A percentile compares a stretch with the other conserved stretches of the same genome.
Evolutionary conservation across 768 basidiomycete species (phyloP).

Genomic region (Tricholoma flavovirens): DNA sequence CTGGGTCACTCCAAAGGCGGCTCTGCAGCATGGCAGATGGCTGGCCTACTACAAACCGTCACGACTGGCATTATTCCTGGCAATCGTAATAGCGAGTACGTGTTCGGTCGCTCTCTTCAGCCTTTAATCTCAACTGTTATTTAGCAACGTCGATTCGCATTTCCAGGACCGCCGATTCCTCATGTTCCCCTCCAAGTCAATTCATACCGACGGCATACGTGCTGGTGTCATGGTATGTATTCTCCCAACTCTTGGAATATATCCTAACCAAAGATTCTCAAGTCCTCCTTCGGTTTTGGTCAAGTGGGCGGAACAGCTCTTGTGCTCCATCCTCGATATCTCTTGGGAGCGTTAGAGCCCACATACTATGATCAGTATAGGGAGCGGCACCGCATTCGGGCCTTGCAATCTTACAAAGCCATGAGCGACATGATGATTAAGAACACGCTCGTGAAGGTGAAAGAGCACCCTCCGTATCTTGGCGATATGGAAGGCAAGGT

Average conservation of each 20-base stretch:
- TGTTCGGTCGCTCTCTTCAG: conserved; percentile 12
- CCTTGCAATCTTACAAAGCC: conserved; percentile 72
- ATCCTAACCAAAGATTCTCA: conserved; percentile 9
- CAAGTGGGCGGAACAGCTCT: conserved; percentile 94
- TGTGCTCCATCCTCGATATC: conserved; percentile 85
- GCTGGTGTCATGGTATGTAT: conserved; percentile 76
- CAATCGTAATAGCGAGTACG: conserved; percentile 94
- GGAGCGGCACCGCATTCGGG: conserved; percentile 58
- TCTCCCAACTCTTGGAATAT: not conserved
- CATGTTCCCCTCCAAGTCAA: conserved; percentile 96
- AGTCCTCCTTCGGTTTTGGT: conserved; percentile 97
- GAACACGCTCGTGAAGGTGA: conserved; percentile 90
- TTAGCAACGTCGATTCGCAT: conserved; percentile 86
- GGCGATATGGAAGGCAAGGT: conserved; percentile 83
- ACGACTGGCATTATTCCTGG: conserved; percentile 86
- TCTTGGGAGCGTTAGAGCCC: conserved; percentile 79
- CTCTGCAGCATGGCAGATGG: conserved; percentile 97
- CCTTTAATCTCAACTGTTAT: not conserved
- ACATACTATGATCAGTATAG: conserved; percentile 76
- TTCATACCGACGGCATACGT: conserved; percentile 88
- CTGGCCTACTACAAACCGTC: conserved; percentile 84
- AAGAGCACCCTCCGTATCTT: conserved; percentile 86
- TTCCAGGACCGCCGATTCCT: conserved; percentile 87
- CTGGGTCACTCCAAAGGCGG: conserved; percentile 98
- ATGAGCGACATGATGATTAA: conserved; percentile 97